Conservation (phyloP, 1,284 basidiomycete species). For the Earliella scabrosa region DNA sequence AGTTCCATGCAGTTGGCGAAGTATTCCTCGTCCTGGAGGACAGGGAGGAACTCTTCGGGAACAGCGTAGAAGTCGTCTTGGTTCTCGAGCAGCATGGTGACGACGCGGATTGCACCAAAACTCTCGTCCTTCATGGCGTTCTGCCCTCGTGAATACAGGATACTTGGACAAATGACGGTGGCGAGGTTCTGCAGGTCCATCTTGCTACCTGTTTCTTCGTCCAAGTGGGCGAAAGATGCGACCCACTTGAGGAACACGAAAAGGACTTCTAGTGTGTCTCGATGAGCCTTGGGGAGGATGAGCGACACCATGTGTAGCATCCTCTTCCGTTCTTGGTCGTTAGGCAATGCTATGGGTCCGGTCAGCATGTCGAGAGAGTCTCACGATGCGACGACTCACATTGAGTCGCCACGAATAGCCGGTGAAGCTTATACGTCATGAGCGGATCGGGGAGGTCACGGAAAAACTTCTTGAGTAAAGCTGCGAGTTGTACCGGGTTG, state of each 20-base stretch:
- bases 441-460: constrained; percentile 96
- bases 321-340: constrained; percentile 80
- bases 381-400: constrained; percentile 52
- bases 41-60: constrained; percentile 82
- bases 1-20: constrained; percentile 84
- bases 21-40: constrained; percentile 86
- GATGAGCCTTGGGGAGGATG: constrained; percentile 89
- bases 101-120: constrained; percentile 87
- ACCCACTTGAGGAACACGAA: constrained; percentile 99
- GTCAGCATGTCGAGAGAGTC: constrained; percentile 7
- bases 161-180: constrained; percentile 97
- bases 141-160: constrained; percentile 85
- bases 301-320: constrained; percentile 88
- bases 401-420: constrained; percentile 88
- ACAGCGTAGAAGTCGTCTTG: constrained; percentile 95
- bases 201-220: constrained; percentile 97
- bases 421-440: constrained; percentile 93
- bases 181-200: constrained; percentile 98
- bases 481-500: constrained; percentile 97
- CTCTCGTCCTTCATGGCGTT: constrained; percentile 94
- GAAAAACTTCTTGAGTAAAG: constrained; percentile 96
- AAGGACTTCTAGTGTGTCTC: constrained; percentile 97
- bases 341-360: constrained; percentile 62
- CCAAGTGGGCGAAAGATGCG: constrained; percentile 97
- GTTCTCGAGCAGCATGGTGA: constrained; percentile 86